Evolutionary conservation across 2,329 filamentous ascomycete species (phyloP).

Genomic region (Xylaria sp.): DNA sequence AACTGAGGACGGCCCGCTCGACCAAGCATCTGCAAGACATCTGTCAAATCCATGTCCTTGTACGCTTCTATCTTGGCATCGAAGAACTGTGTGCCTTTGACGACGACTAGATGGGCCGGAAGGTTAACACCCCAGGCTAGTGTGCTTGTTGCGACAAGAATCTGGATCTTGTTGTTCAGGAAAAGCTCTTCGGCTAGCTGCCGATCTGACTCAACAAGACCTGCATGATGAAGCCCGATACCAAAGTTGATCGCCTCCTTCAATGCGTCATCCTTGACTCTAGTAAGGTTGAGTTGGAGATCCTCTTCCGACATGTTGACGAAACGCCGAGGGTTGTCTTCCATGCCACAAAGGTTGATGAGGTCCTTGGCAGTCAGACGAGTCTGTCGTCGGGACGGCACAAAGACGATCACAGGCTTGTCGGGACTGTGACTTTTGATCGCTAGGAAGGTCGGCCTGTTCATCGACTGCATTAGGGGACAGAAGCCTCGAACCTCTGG

Average conservation of each 20-base stretch:
- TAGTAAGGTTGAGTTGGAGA: constrained; percentile 79
- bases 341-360: constrained; percentile 97
- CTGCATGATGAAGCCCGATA: constrained; percentile 95
- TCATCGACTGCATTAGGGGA: constrained; percentile 99
- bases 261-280: constrained; percentile 91
- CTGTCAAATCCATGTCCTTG: constrained; percentile 97
- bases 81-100: constrained; percentile 98
- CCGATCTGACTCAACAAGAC: constrained; percentile 91
- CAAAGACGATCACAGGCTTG: constrained; percentile 98
- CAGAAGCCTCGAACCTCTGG: constrained; percentile 95
- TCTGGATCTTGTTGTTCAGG: constrained; percentile 96
- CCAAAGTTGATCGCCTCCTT: constrained; percentile 96
- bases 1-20: constrained; percentile 95
- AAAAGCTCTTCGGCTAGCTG: constrained; percentile 93
- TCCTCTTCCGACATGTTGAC: constrained; percentile 95
- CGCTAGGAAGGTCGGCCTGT: constrained; percentile 91
- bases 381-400: constrained; percentile 92
- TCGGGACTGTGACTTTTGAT: constrained; percentile 96
- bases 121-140: constrained; percentile 98
- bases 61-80: constrained; percentile 98
- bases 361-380: constrained; percentile 92
- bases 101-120: constrained; percentile 93
- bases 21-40: constrained; percentile 97
- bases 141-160: constrained; percentile 92
- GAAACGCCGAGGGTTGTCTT: constrained; percentile 94